phyloP scores from a whole-genome alignment of 192 early-diverging fungal species.

The Backusella luteola region DNA sequence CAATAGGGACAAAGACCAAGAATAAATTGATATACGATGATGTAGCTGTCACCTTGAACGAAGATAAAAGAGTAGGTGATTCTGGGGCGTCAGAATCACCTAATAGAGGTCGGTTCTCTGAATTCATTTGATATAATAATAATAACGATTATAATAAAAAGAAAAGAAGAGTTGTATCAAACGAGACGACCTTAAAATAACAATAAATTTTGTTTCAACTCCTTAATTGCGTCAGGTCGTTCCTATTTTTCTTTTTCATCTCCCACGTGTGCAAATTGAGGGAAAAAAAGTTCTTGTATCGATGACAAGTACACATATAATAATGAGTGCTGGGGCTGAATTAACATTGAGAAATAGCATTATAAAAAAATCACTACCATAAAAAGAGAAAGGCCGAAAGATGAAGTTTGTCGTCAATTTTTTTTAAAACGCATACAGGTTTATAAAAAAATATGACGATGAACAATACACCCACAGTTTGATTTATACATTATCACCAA shows the following conservation, averaged over 20 bases:
- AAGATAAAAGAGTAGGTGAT: constrained; percentile 38
- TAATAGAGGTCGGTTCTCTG: constrained; percentile 12
- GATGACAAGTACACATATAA: background rate
- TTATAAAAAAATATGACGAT: too few relatives aligned
- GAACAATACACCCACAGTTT: too few relatives aligned
- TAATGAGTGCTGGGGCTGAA: background rate
- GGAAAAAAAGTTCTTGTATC: too few relatives aligned
- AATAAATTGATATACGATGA: constrained; percentile 70
- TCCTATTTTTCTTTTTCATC: background rate
- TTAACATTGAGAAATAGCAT: too few relatives aligned
- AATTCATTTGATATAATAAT: constrained; percentile 12
- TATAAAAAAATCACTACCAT: background rate
- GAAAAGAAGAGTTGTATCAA: background rate
- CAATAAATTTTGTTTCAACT: background rate
- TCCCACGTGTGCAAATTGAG: background rate
- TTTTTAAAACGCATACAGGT: background rate
- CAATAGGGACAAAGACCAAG: constrained; percentile 79
- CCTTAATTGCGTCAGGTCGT: background rate
- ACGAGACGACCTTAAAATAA: background rate
- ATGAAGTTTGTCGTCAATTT: background rate
- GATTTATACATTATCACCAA: too few relatives aligned
- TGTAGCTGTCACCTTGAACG: constrained; percentile 44
- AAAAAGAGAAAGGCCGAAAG: background rate
- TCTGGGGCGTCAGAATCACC: background rate
- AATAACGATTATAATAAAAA: background rate